A percentile compares a stretch with the other conserved stretches of the same genome.
Evolutionary conservation across 768 basidiomycete genomes (phyloP).

Genomic region (Russula abietina): DNA sequence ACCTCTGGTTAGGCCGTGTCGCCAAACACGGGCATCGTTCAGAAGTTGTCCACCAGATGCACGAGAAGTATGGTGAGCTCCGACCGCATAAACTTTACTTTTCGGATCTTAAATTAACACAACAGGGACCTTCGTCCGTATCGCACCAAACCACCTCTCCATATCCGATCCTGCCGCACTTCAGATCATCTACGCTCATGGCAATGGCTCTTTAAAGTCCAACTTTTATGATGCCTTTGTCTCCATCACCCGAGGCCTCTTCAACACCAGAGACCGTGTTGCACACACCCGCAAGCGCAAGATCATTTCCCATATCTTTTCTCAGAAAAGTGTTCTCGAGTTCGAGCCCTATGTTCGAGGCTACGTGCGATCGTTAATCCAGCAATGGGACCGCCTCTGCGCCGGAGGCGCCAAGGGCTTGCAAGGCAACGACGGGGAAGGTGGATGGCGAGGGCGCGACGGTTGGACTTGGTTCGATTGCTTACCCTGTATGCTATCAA

Average conservation of each 20-base stretch:
- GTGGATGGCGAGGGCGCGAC: conserved; percentile 51
- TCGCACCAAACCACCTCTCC: conserved; percentile 44
- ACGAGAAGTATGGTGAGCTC: conserved; percentile 37
- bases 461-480: conserved; percentile 70
- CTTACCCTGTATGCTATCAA: conserved; percentile 51
- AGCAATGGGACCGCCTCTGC: conserved; percentile 67
- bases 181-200: conserved; percentile 39
- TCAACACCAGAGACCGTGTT: conserved; percentile 65
- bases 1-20: conserved; percentile 36
- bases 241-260: conserved; percentile 49
- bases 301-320: conserved; percentile 81
- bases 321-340: conserved; percentile 77
- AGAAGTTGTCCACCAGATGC: conserved; percentile 35
- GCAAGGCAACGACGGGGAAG: conserved; percentile 49
- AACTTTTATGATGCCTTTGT: conserved; percentile 42
- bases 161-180: conserved; percentile 41
- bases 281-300: conserved; percentile 87
- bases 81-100: neutral
- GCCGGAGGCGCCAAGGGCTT: conserved; percentile 44
- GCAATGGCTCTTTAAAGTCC: conserved; percentile 37
- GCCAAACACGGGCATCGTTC: conserved; percentile 34
- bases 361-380: conserved; percentile 52
- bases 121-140: conserved; percentile 37
- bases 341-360: conserved; percentile 74
- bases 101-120: neutral